phyloP scores from a whole-genome alignment of 805 yeast species.

The Candida nanaspora region DNA sequence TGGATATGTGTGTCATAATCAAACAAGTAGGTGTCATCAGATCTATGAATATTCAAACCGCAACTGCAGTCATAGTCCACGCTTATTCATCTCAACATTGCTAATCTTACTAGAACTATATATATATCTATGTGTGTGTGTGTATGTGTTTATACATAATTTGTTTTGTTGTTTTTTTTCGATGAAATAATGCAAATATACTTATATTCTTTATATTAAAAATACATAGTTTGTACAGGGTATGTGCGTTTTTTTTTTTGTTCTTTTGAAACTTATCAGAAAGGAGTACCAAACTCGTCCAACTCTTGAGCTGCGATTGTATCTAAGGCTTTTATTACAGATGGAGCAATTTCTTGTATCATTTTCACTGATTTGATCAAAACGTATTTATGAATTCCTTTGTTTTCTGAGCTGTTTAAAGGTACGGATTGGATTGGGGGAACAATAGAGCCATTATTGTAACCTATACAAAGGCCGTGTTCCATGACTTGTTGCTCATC shows the following conservation, averaged over 20 bases:
- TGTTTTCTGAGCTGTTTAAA: conserved; percentile 41
- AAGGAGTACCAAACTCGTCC: conserved; percentile 23
- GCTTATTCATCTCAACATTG: conserved; percentile 75
- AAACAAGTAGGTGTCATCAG: conserved; percentile 88
- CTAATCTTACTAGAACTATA: conserved; percentile 11
- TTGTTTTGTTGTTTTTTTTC: no score
- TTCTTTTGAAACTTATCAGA: no score
- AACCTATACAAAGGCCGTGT: conserved; percentile 71
- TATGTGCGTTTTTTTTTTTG: no score
- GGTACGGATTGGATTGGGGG: conserved; percentile 71
- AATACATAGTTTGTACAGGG: no score
- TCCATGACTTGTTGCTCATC: conserved; percentile 87
- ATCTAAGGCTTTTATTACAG: conserved; percentile 55
- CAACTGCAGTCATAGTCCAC: conserved; percentile 89
- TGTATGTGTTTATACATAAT: no score
- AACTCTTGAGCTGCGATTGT: conserved; percentile 32
- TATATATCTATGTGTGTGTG: no score
- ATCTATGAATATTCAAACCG: conserved; percentile 96
- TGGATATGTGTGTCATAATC: conserved; percentile 84
- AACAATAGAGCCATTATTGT: conserved; percentile 57
- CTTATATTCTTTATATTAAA: no score
- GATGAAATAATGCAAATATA: no score
- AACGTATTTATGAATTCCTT: conserved; percentile 44
- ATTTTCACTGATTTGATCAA: conserved; percentile 49
- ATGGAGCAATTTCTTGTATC: conserved; percentile 53